A percentile compares a stretch with the other conserved stretches of the same genome.
These are phyloP conservation scores for Eucalyptus tenuipes DNA, from an alignment of 345 rosid species.

Conservation along the genomic window DNA sequence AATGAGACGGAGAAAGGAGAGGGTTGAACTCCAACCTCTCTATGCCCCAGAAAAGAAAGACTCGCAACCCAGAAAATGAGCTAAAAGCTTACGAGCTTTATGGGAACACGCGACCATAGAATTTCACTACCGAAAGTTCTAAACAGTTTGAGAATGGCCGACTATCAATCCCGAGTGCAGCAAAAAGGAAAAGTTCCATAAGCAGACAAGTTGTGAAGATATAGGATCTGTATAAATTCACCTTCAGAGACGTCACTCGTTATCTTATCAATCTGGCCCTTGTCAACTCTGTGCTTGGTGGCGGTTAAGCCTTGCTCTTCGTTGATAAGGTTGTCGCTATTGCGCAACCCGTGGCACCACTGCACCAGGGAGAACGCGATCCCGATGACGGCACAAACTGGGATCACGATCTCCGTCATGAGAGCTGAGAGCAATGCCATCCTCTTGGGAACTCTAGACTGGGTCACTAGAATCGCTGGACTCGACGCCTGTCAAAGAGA, in stretches of 20 bases:
- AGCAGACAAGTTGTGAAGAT: neutral
- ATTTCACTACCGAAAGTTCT: too few relatives aligned
- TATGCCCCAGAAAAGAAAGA: too few relatives aligned
- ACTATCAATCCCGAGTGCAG: neutral
- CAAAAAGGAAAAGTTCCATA: neutral
- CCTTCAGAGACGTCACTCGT: conserved; percentile 28
- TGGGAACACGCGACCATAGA: too few relatives aligned
- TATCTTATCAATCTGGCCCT: conserved; percentile 6
- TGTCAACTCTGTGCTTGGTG: too few relatives aligned
- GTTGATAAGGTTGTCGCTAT: neutral
- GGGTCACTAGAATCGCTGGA: neutral
- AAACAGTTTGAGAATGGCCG: too few relatives aligned
- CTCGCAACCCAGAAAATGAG: too few relatives aligned
- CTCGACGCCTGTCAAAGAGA: neutral
- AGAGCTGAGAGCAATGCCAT: conserved; percentile 14
- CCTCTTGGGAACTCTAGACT: neutral
- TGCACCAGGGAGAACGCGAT: conserved; percentile 16
- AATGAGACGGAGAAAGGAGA: too few relatives aligned
- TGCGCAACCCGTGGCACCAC: conserved; percentile 13
- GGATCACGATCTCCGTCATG: conserved; percentile 16
- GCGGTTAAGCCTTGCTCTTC: too few relatives aligned
- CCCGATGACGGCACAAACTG: conserved; percentile 18
- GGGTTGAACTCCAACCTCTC: too few relatives aligned
- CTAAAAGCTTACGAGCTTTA: too few relatives aligned
- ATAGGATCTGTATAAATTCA: neutral